Conservation (phyloP, 2,329 filamentous ascomycete species). For the Alternaria sp. region DNA sequence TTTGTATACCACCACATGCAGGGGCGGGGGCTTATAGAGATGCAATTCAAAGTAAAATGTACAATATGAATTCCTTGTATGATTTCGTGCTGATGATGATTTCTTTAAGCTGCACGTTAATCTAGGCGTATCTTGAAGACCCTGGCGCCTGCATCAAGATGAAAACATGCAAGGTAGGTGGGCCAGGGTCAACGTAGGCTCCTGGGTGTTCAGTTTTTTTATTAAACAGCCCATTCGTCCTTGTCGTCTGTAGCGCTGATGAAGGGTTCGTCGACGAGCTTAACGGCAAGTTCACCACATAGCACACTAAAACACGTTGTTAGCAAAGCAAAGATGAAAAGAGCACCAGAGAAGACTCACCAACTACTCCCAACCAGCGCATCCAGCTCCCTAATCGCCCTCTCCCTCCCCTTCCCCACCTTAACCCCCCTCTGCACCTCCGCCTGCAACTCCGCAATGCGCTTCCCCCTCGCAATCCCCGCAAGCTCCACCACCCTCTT, state of each 20-base stretch:
- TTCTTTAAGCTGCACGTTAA: neutral
- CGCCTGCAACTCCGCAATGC: constrained; percentile 84
- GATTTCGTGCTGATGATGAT: neutral
- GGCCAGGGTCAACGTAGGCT: neutral
- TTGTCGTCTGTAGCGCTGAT: constrained; percentile 73
- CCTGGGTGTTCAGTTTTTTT: neutral
- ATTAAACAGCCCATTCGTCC: constrained; percentile 76
- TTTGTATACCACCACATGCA: constrained; percentile 2
- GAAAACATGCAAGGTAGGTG: neutral
- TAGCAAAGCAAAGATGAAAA: no score
- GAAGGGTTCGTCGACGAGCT: constrained; percentile 92
- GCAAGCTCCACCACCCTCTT: constrained; percentile 83
- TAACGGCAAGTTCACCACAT: constrained; percentile 94
- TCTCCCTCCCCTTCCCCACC: constrained; percentile 74
- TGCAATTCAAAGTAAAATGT: neutral
- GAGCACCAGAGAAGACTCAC: constrained; percentile 57
- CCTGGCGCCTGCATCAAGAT: neutral
- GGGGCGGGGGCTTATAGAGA: neutral
- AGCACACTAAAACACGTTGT: constrained; percentile 68
- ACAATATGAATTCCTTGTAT: neutral
- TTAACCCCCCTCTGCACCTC: constrained; percentile 80
- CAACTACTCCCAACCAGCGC: constrained; percentile 89
- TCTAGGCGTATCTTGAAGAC: neutral
- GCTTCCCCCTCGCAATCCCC: constrained; percentile 74
- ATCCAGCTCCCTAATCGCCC: constrained; percentile 86